Percentiles rank a stretch among this genome's conserved stretches.
Evolutionary conservation across 2,329 filamentous ascomycete genomes (phyloP).

Genomic region (Elsinoe australis): DNA sequence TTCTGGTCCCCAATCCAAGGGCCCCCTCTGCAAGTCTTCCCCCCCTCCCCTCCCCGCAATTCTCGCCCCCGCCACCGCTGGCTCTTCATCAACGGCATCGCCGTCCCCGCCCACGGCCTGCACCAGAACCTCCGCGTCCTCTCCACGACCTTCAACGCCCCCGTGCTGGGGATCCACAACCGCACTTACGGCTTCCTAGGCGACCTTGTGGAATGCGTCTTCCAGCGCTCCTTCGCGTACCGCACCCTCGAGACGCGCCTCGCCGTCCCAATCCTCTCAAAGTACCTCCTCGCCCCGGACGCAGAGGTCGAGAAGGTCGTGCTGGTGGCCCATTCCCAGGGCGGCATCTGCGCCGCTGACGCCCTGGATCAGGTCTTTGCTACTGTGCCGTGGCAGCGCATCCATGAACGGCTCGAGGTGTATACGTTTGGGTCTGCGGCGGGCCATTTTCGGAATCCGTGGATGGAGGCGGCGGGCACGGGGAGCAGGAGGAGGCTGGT

Average conservation of each 20-base stretch:
- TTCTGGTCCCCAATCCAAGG: constrained; percentile 15
- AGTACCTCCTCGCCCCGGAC: constrained; percentile 52
- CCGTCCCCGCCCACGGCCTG: constrained; percentile 2
- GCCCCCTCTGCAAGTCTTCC: constrained; percentile 10
- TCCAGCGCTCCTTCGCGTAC: constrained; percentile 68
- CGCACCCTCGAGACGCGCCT: constrained; percentile 55
- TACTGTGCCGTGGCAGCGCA: constrained; percentile 58
- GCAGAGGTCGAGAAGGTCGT: constrained; percentile 56
- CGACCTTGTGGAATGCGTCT: constrained; percentile 67
- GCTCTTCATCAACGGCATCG: constrained; percentile 17
- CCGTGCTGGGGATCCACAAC: constrained; percentile 33
- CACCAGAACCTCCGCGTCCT: constrained; percentile 15
- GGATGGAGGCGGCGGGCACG: background rate
- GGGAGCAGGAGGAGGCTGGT: constrained; percentile 42
- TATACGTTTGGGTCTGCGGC: constrained; percentile 70
- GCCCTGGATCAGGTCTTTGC: constrained; percentile 70
- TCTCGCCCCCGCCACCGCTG: constrained; percentile 13
- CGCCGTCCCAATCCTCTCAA: constrained; percentile 39
- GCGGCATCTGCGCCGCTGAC: constrained; percentile 64
- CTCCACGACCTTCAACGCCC: constrained; percentile 13
- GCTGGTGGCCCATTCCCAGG: constrained; percentile 69
- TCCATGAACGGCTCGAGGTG: constrained; percentile 60
- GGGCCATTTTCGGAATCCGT: constrained; percentile 67
- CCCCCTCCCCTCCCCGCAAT: background rate
- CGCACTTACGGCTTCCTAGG: constrained; percentile 55